Base-by-base conservation (phyloP, 1,284 basidiomycete species). In the Athelia psychrophila region DNA sequence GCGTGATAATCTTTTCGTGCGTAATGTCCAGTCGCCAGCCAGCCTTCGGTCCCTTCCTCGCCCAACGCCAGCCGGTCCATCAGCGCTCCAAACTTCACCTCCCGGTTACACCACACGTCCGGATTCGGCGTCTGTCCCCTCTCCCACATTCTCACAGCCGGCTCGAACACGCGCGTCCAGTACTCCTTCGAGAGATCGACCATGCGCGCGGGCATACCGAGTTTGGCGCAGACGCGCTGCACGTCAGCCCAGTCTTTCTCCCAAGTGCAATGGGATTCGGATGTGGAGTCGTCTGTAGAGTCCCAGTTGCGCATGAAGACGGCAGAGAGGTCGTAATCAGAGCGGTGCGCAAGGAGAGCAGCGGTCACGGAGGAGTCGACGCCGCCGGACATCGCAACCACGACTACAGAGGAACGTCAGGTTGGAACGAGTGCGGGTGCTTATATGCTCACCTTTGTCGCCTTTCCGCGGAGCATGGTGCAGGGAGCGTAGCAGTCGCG, bases 251-350 rank as follows among this genome's bases (percentile, higher is more conserved):
- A 98, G 62, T 98, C 95, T 51, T 85, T 87, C 69, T 98, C 89
- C 96, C 96, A 98, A 63, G 93, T 88, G 64, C 96, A 98, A 0
- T 93, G 92, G 30, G 77, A 75, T 61, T 89, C 84, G 8, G 77
- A 80, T 40, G 79, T 88, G 44, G 76, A 82, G 69, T 88, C 88
- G 61, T 88, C 82, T 47, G 81, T 77, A 16, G 79, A 85, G 60
- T 86, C 94, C 95, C 96, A 98, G 58, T 98, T 98, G 22, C 93
- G 83, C 96, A 98, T 98, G 69, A 89, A 98, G 0, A 98, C 80
- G 2, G 93, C 94, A 51, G 83, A 90, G 16, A 94, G 78, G 61
- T 93, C 83, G 59, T 86, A 89, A 55, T 88, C 88, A 84, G 91
- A 89, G 65, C 87, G 67, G 46, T 87, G 78, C 16, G 84, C 74